Evolutionary conservation across 768 basidiomycete genomes (phyloP), one percentile per base, ranked within the genome.

Genomic region (Saitozyma sp.): DNA sequence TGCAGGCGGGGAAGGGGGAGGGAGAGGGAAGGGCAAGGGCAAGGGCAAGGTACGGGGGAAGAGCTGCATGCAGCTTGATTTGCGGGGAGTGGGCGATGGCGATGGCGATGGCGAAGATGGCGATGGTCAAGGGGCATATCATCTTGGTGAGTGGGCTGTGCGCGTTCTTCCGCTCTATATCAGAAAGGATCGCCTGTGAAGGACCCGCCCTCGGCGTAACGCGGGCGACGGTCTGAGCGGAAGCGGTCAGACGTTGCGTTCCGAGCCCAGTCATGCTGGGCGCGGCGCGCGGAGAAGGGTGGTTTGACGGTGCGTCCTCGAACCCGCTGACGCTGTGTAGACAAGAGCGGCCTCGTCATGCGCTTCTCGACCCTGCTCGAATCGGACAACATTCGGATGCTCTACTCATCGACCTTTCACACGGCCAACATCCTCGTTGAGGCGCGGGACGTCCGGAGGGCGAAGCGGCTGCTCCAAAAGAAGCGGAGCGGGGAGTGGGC

Each of bases 341-440:
- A 73, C 58, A 72, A 72, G 59, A 70, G 71, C 5, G 74, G 74
- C 4, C 62, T 75, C 4, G 65, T 75, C 37, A 68, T 62, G 38
- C 65, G 66, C 7, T 75, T 70, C 62, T 73, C 71, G 1, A 61
- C 72, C 39, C 60, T 75, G 7, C 49, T 69, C 48, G 19, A 68
- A 48, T 13, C 43, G 38, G 61, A 16, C 54, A 59, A 67, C 13
- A 75, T 75, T 59, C 56, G 68, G 41, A 75, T 75, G 74, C 65
- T 75, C 14, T 75, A 75, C 41, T 70, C 71, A 10, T 70, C 69
- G 8, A 75, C 74, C 9, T 71, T 67, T 37, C 70, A 75, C 50
- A 75, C 74, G 16, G 74, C 74, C 46, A 75, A 75, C 53, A 68
- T 75, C 45, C 65, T 75, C 19, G 74, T 75, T 41, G 71, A 75